Evolutionary conservation across 2,329 filamentous ascomycete species (phyloP), one percentile per base, ranked within the genome.

Genomic region (Xylariaceae sp.): DNA sequence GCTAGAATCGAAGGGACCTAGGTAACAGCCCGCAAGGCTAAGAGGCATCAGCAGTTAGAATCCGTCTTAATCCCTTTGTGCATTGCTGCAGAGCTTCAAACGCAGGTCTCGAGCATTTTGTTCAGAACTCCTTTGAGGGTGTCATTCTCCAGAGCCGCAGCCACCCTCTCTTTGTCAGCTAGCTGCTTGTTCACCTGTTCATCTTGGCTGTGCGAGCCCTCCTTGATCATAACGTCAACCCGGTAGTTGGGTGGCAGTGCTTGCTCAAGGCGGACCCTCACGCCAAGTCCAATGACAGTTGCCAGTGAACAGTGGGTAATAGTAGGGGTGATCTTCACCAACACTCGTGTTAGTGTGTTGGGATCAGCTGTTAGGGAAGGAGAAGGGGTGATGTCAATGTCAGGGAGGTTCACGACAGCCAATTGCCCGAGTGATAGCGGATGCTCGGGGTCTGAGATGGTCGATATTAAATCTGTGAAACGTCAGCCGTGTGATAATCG

Each of bases 181-280:
- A 98, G 71, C 67, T 98, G 93, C 73, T 96, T 96, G 69, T 95
- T 96, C 39, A 96, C 89, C 63, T 95, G 89, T 49, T 95, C 89
- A 34, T 89, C 91, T 47, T 94, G 94, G 51, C 82, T 88, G 64
- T 97, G 93, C n/a, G 89, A 93, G 48, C 90, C 91, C 66, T 95
- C 86, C 65, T 97, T 96, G 65, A 96, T 95, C 55, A 84, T 80
- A 34, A 97, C 89, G 64, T 97, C 90, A 38, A 97, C 78, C 29
- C 93, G 81, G 64, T 93, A 98, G 57, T 91, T 87, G 26, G 93
- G 87, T 3, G 93, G 93, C 43, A 98, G 73, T 9, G 87, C 85
- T 63, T 95, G 86, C 68, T 97, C 90, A 18, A 98, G 76, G 18
- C 93, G 81, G 32, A 96, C 90, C 34, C 93, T 81, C 17, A 98